phyloP scores from a whole-genome alignment of 202 grass and related monocot species.

The Schoenoplectus tabernaemontani region DNA sequence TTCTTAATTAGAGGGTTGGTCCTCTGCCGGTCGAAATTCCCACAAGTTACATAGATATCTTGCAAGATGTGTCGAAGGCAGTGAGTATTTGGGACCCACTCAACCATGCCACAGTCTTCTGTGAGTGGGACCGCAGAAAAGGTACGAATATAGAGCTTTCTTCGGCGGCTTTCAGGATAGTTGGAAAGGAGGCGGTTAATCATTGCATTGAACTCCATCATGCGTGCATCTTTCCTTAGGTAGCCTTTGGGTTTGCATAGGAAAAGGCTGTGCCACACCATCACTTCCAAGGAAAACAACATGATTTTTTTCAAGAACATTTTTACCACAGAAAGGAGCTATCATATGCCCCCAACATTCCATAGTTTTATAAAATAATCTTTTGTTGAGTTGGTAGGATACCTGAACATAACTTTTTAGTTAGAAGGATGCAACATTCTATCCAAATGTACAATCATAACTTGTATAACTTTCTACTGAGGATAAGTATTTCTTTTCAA shows the following conservation, averaged over 20 bases:
- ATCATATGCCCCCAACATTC: neutral
- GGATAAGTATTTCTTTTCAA: neutral
- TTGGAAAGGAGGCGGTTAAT: slow-evolving; percentile 90
- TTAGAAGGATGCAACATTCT: neutral
- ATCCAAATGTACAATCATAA: neutral
- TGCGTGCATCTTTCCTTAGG: slow-evolving; percentile 89
- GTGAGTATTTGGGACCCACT: slow-evolving; percentile 90
- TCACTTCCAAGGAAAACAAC: slow-evolving; percentile 81
- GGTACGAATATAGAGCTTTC: slow-evolving; percentile 94
- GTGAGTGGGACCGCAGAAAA: slow-evolving; percentile 94
- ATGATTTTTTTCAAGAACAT: slow-evolving; percentile 34
- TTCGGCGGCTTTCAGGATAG: slow-evolving; percentile 77
- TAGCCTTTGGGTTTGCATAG: slow-evolving; percentile 90
- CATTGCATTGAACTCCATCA: slow-evolving; percentile 99
- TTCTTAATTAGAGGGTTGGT: slow-evolving; percentile 81
- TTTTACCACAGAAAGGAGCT: neutral
- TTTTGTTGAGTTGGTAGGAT: neutral
- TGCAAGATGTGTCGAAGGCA: slow-evolving; percentile 90
- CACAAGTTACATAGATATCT: slow-evolving; percentile 79
- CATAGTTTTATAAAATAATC: neutral
- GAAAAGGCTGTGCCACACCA: slow-evolving; percentile 56
- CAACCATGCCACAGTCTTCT: slow-evolving; percentile 92
- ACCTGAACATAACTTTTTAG: neutral
- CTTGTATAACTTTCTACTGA: neutral
- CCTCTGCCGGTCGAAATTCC: slow-evolving; percentile 70